phyloP scores from a whole-genome alignment of 371 early-diverging fungal genomes.

The Apophysomyces sp. region DNA sequence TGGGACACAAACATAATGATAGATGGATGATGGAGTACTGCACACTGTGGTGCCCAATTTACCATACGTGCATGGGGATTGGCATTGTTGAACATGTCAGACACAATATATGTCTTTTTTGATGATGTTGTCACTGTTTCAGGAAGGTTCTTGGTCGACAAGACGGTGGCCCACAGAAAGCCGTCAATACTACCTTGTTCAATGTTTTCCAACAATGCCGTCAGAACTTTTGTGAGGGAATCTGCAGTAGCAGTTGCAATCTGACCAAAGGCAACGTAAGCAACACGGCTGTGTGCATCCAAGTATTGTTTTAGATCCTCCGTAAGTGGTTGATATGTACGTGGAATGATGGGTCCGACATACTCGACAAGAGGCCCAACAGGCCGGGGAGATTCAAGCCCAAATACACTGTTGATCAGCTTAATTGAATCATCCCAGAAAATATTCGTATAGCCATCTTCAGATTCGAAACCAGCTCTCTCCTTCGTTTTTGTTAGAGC shows the following conservation, averaged over 20 bases:
- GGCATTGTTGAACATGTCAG: not conserved
- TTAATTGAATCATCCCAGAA: constrained; percentile 17
- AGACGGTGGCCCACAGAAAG: constrained; percentile 28
- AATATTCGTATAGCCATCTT: not conserved
- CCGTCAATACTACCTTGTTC: constrained; percentile 25
- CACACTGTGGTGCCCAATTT: constrained; percentile 42
- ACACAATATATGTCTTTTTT: not conserved
- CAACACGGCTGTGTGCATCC: constrained; percentile 15
- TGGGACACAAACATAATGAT: constrained; percentile 37
- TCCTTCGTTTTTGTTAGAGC: not conserved
- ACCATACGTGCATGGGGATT: constrained; percentile 12
- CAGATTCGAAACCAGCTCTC: not conserved
- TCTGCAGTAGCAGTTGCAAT: constrained; percentile 5
- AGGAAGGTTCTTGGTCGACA: constrained; percentile 1
- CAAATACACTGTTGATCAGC: constrained; percentile 26
- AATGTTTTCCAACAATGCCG: constrained; percentile 15
- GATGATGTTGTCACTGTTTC: constrained; percentile 9
- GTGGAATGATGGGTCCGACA: constrained; percentile 35
- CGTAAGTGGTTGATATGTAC: constrained; percentile 9
- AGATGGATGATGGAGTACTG: constrained; percentile 33
- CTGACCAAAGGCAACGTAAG: constrained; percentile 41
- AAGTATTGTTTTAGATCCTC: constrained; percentile 5
- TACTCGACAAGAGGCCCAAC: constrained; percentile 31
- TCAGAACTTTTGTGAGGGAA: constrained; percentile 9
- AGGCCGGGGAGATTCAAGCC: constrained; percentile 29